Base-by-base conservation (phyloP, 2,329 filamentous ascomycete genomes). In the Dactylellina sp. region DNA sequence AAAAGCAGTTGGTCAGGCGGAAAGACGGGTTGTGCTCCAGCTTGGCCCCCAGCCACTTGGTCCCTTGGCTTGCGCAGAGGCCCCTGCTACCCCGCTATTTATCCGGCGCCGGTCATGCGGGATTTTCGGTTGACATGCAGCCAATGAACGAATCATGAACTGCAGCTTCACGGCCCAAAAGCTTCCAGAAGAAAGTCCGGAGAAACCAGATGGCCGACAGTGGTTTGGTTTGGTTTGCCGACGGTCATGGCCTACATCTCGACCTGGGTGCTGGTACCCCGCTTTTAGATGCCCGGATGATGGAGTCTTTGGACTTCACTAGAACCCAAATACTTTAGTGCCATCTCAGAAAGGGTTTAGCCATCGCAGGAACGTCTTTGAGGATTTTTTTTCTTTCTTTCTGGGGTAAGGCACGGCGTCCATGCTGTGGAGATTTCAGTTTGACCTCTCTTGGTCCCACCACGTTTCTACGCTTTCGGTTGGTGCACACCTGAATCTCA, bases 81-180 rank as follows among this genome's bases (percentile, higher is more conserved):
- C 46, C 66, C 57, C 52, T 64, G 60, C 61, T 64, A 60, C 66
- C 66, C 66, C 66, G 66, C 66, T 64, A 72, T 72, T 72, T 72
- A 72, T 72, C 66, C 66, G 66, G 59, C 66, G 66, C 60, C 66
- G 59, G 66, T 72, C 66, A 72, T 72, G 66, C 66, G 66, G 59
- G 59, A 72, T 72, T 72, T 72, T 72, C 66, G 66, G 66, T 57
- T 72, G 66, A 72, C 61, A 59, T 64, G 46, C 12, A 47, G 25
- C 66, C 66, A 72, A 72, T 72, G 44, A 65, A 37, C 42, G 7
- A 9, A n/a, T n/a, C n/a, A n/a, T n/a, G n/a, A n/a, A 35, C 11
- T 24, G 35, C 24, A 7, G n/a, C 16, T 37, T 46, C 28, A 46
- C 24, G 39, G 25, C 40, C 37, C 46, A 22, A 72, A 64, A 64